Evolutionary conservation across 495 filamentous ascomycete genomes (phyloP).

Genomic region (Venustampulla echinocandica): DNA sequence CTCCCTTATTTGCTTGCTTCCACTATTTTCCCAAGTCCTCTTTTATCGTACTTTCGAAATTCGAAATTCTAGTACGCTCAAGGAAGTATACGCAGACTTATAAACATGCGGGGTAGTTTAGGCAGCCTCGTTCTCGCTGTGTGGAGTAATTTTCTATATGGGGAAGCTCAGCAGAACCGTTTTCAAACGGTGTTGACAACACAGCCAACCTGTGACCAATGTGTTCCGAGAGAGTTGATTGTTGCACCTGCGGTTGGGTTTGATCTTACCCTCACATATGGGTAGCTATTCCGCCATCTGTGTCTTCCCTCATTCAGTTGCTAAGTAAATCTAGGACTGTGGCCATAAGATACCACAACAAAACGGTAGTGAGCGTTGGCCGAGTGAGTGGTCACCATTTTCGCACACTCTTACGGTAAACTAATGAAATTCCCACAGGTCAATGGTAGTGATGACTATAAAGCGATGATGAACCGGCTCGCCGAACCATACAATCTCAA

Average conservation of each 20-base stretch:
- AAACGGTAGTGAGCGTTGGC: not conserved
- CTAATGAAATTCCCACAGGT: not conserved
- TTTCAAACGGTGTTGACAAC: not conserved
- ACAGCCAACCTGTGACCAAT: not conserved
- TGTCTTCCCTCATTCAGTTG: not conserved
- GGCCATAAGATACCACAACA: slow-evolving; percentile 3
- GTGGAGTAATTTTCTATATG: too few relatives aligned
- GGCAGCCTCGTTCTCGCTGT: too few relatives aligned
- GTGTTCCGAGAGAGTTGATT: slow-evolving; percentile 5
- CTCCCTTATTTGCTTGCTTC: too few relatives aligned
- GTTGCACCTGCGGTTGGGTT: slow-evolving; percentile 4
- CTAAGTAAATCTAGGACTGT: slow-evolving; percentile 1
- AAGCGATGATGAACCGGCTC: not conserved
- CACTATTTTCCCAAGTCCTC: too few relatives aligned
- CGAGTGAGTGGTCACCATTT: not conserved
- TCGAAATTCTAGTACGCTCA: not conserved
- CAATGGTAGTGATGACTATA: not conserved
- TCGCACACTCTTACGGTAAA: not conserved
- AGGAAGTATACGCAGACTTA: too few relatives aligned
- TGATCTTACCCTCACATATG: slow-evolving; percentile 6
- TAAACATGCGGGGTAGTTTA: too few relatives aligned
- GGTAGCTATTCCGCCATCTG: not conserved
- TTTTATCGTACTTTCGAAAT: not conserved
- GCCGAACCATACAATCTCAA: not conserved
- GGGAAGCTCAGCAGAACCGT: too few relatives aligned